A percentile compares a stretch with the other conserved stretches of the same genome.
These are phyloP conservation scores for Scedosporium boydii DNA, from an alignment of 2,329 filamentous ascomycete genomes.

Conservation along the genomic window DNA sequence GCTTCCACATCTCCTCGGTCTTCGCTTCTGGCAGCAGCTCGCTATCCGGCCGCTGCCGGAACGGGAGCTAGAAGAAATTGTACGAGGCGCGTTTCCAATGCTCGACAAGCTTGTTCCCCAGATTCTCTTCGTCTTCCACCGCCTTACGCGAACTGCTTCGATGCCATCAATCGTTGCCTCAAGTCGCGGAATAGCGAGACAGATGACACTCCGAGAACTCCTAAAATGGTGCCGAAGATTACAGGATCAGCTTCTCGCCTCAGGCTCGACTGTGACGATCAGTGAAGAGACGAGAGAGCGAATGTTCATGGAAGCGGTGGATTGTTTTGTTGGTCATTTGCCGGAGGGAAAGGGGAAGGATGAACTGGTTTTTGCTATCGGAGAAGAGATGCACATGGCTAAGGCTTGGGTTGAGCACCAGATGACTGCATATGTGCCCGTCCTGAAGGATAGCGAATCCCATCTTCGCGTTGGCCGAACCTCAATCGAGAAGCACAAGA, in stretches of 20 bases:
- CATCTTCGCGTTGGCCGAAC: conserved; percentile 58
- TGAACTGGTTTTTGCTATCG: conserved; percentile 59
- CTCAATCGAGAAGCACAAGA: conserved; percentile 47
- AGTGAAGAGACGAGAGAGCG: conserved; percentile 65
- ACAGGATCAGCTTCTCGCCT: conserved; percentile 49
- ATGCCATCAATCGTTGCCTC: conserved; percentile 20
- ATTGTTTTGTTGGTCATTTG: conserved; percentile 81
- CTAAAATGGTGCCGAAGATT: conserved; percentile 86
- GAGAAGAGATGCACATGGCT: conserved; percentile 79
- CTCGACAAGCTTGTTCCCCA: conserved; percentile 53
- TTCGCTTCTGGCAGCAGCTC: conserved; percentile 78
- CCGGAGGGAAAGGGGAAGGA: conserved; percentile 53
- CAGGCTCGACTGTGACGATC: not conserved
- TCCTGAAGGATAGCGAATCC: conserved; percentile 50
- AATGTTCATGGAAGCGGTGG: conserved; percentile 88
- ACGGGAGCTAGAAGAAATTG: conserved; percentile 65
- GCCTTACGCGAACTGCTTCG: conserved; percentile 33
- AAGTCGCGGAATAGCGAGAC: conserved; percentile 39
- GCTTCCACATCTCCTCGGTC: conserved; percentile 66
- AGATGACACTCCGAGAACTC: conserved; percentile 66
- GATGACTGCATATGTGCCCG: conserved; percentile 61
- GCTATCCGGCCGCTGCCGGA: conserved; percentile 55
- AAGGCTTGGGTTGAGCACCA: conserved; percentile 73
- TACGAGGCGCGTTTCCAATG: conserved; percentile 59
- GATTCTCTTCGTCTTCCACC: conserved; percentile 49